Conservation (phyloP, 2,329 filamentous ascomycete species). For the Biscogniauxia mediterranea region DNA sequence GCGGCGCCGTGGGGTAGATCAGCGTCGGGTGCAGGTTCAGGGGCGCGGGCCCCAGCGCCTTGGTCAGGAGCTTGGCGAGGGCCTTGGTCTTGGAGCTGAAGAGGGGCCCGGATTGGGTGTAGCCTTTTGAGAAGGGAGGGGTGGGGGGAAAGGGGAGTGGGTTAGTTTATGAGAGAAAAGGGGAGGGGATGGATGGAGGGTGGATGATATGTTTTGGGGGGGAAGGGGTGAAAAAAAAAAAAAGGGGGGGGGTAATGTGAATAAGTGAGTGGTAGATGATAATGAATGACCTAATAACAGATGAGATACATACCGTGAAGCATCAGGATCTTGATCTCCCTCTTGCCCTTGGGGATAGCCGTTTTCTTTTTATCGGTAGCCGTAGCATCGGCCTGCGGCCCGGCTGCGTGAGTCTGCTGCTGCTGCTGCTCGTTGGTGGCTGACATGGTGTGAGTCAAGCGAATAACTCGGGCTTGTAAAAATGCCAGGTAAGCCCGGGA, state of each 20-base stretch:
- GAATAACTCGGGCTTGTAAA: neutral
- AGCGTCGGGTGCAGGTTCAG: constrained; percentile 53
- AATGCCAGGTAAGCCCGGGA: no score
- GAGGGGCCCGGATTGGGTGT: constrained; percentile 82
- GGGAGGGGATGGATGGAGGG: neutral
- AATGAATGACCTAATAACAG: neutral
- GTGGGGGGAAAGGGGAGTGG: neutral
- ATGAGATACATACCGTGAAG: constrained; percentile 58
- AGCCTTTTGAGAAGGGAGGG: constrained; percentile 52
- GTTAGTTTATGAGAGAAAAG: constrained; percentile 1
- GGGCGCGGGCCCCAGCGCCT: constrained; percentile 62
- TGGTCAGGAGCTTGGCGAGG: constrained; percentile 75
- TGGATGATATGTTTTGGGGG: constrained; percentile 1
- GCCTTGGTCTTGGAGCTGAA: constrained; percentile 89
- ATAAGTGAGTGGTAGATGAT: neutral
- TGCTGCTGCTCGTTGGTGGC: constrained; percentile 19
- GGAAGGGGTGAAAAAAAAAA: neutral
- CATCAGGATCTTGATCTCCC: constrained; percentile 69
- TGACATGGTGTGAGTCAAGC: constrained; percentile 26
- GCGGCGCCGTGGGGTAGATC: constrained; percentile 68
- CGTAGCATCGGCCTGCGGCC: constrained; percentile 2
- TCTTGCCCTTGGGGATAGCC: constrained; percentile 41
- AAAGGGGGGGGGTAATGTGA: neutral
- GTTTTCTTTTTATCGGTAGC: constrained; percentile 11
- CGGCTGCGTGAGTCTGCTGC: neutral